Conservation (phyloP, 208 protist species). For the Acanthamoeba royreba region DNA sequence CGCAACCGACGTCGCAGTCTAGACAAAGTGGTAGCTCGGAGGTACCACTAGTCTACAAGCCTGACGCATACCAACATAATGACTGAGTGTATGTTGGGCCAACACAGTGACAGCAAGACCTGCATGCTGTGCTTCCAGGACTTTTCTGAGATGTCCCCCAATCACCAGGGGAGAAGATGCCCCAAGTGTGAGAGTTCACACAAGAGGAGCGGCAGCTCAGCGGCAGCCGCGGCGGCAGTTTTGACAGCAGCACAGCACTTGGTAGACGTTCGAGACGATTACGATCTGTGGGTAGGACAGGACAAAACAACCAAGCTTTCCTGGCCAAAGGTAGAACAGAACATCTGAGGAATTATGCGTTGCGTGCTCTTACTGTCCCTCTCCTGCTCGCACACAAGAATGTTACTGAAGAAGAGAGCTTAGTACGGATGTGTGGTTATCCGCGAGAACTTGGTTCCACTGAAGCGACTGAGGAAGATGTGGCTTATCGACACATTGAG, state of each 20-base stretch:
- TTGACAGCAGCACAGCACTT: not conserved
- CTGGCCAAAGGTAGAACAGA: not conserved
- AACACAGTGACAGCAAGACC: not conserved
- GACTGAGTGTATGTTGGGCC: not conserved
- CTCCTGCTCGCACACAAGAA: not conserved
- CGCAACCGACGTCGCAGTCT: not conserved
- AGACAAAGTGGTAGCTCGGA: not conserved
- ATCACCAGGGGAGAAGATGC: not conserved
- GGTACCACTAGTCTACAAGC: not conserved
- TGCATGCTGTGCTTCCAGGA: not conserved
- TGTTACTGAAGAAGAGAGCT: not conserved
- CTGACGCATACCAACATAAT: not conserved
- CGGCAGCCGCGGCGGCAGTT: not conserved
- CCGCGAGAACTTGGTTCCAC: not conserved
- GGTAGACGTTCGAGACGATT: no score
- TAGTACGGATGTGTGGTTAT: not conserved
- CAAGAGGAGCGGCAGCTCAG: not conserved
- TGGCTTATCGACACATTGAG: not conserved
- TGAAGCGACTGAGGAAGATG: not conserved
- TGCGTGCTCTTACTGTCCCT: not conserved
- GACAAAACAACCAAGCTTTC: not conserved
- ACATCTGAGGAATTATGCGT: not conserved
- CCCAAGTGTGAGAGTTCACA: not conserved
- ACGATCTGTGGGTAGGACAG: not conserved
- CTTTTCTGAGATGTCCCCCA: not conserved